Conservation (phyloP, 1,284 basidiomycete species). For the Caloboletus inedulis region DNA sequence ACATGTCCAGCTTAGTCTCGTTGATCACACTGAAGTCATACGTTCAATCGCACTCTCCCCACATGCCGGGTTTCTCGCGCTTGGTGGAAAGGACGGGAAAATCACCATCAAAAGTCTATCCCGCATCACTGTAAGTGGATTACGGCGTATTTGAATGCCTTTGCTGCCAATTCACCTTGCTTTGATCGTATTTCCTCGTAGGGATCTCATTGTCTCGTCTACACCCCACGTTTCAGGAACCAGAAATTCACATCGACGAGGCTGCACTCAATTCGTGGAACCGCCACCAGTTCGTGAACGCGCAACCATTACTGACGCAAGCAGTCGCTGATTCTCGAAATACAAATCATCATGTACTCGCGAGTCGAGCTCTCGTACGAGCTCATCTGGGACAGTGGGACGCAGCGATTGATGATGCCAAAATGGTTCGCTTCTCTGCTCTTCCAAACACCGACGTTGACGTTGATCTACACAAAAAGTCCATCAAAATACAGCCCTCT, state of each 20-base stretch:
- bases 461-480: too few species aligned
- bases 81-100: neutral
- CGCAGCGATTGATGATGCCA: slow-evolving; percentile 4
- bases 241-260: neutral
- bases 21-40: neutral
- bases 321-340: neutral
- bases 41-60: slow-evolving; percentile 1
- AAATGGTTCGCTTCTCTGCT: neutral
- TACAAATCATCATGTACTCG: neutral
- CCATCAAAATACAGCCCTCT: too few species aligned
- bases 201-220: neutral
- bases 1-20: neutral
- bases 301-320: neutral
- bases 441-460: too few species aligned
- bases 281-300: neutral
- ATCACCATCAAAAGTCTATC: neutral
- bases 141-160: neutral
- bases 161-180: neutral
- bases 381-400: slow-evolving; percentile 1
- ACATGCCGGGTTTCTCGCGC: neutral
- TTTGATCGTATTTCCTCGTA: neutral
- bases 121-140: neutral
- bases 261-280: neutral
- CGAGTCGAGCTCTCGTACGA: slow-evolving; percentile 1
- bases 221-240: neutral